Evolutionary conservation across 2,329 filamentous ascomycete species (phyloP), one percentile per base, ranked within the genome.

Genomic region (Aspergillus pseudotamarii): DNA sequence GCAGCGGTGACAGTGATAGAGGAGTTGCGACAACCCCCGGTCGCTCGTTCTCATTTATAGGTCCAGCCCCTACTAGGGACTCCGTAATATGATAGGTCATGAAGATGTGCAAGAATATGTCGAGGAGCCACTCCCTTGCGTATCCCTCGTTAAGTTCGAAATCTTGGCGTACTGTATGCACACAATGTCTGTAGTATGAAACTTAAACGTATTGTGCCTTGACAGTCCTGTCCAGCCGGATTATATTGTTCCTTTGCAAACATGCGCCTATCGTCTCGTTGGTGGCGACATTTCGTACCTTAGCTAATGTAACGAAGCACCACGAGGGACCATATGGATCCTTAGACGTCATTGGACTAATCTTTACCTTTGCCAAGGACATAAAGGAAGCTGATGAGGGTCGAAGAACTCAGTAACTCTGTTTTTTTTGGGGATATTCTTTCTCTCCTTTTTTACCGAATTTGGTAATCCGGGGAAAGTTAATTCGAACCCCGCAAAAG

Each of bases 1-100:
- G 78, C 74, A 12, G 78, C 76, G 11, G 66, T 70, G 60, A 70
- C 70, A 9, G 70, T 78, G 3, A 69, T 67, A 45, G 71, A 67
- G 21, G 68, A 71, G 21, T 50, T 73, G 51, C 41, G 57, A 11
- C 57, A 12, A 19, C 6, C 23, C n/a, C 14, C 5, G 10, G 16
- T 5, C 19, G n/a, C 28, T 19, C 30, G 57, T 41, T 58, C 43
- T 36, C 41, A 38, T 38, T 36, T 46, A 19, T 46, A 58, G 30
- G 34, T 34, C 4, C 2, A 14, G 6, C 14, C 6, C 4, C 34
- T 8, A 16, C 10, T 12, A 34, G 11, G 32, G 11, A 34, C 26
- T 26, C 26, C 26, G 26, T 26, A 26, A 14, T 8, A 16, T 36
- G 34, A 36, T 36, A 6, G 14, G 14, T 6, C 14, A 36, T n/a